Base-by-base conservation (phyloP, 2,329 filamentous ascomycete species). In the Neonectria ditissima region DNA sequence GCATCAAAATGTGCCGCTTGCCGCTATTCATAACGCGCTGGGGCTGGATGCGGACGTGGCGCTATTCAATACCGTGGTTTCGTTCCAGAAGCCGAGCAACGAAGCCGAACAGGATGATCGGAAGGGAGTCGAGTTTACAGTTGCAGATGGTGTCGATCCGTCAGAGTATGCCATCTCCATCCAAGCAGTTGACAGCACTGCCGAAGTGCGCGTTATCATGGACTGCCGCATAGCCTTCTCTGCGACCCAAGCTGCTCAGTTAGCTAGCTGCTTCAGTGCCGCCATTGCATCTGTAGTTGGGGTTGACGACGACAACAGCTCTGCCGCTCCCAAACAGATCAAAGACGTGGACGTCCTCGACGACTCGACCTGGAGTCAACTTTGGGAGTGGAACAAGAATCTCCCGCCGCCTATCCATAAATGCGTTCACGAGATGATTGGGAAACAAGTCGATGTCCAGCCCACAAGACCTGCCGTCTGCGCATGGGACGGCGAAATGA, bases 361-460 rank as follows among this genome's bases (percentile, higher is more conserved):
- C 18, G 60, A 59, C 18, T 28, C 30, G 20, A 63, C 34, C 9
- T 54, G 55, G 41, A 22, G 10, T 22, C 59, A 62, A 11, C 14
- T 63, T 6, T 54, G 30, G 60, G 20, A 55, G 14, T 62, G 59
- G 59, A 62, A 63, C 16, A 34, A 50, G 10, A 20, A 50, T 7
- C 48, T 63, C 11, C 60, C 60, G 5, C 30, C 60, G 7, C 47
- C 24, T 1, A 5, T 59, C 1, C 54, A 63, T 32, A 59, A 59
- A 54, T 63, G 60, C 10, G 41, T 63, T 22, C 55, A 63, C 11
- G 55, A 59, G 34, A 63, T 63, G 55, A 59, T 63, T n/a, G 55
- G 8, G 13, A 26, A 63, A 11, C 43, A 63, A 44, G 50, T 59
- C 43, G 11, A 28, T 10, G 43, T 37, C 1, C 60, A 63, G n/a